These are phyloP conservation scores for Aspergillus jensenii DNA, from an alignment of 2,329 filamentous ascomycete species.

Conservation along the genomic window DNA sequence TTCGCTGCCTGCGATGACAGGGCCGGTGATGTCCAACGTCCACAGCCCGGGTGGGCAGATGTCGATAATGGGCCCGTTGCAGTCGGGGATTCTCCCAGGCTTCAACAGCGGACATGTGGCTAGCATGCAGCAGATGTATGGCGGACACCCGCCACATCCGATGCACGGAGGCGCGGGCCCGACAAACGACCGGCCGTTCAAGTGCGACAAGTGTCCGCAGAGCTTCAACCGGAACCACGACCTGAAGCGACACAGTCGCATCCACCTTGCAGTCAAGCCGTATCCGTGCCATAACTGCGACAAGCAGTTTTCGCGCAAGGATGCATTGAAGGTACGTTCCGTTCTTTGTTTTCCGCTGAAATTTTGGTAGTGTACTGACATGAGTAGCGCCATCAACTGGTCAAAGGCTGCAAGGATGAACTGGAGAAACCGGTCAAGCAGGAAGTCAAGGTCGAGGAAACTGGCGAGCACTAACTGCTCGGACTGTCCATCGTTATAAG, in stretches of 20 bases:
- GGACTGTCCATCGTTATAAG: neutral
- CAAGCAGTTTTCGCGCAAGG: constrained; percentile 95
- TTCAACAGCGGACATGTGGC: constrained; percentile 63
- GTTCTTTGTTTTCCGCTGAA: neutral
- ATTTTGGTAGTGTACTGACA: neutral
- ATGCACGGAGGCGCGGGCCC: constrained; percentile 54
- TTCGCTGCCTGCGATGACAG: constrained; percentile 61
- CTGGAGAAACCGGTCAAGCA: constrained; percentile 16
- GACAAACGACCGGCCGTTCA: constrained; percentile 82
- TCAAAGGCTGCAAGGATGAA: constrained; percentile 57
- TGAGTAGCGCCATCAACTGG: constrained; percentile 62
- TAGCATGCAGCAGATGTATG: constrained; percentile 62
- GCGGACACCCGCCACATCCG: constrained; percentile 51
- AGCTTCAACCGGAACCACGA: constrained; percentile 97
- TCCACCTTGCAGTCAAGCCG: constrained; percentile 92
- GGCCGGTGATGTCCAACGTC: constrained; percentile 75
- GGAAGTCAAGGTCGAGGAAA: constrained; percentile 18
- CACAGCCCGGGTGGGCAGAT: constrained; percentile 71
- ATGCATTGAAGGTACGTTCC: constrained; percentile 80
- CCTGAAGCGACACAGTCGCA: constrained; percentile 90
- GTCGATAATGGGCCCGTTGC: constrained; percentile 64
- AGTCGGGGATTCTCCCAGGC: constrained; percentile 55
- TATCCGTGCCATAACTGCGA: constrained; percentile 90
- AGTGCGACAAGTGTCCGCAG: constrained; percentile 88
- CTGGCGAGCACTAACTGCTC: constrained; percentile 5